phyloP scores from a whole-genome alignment of 257 asterid genomes.

The Mentha longifolia region DNA sequence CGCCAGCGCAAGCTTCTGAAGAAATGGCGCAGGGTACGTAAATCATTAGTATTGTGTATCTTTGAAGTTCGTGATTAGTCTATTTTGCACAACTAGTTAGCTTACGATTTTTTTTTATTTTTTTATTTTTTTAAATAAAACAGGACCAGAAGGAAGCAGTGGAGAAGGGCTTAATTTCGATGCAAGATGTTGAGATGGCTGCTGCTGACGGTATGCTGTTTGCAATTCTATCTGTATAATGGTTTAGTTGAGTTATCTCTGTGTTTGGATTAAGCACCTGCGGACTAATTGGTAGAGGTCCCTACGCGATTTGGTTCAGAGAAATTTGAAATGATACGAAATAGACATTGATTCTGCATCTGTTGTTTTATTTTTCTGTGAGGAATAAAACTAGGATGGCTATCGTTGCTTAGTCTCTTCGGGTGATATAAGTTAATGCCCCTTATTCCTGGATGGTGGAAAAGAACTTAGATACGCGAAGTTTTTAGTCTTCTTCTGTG shows the following conservation, averaged over 20 bases:
- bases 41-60: neutral
- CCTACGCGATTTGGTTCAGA: neutral
- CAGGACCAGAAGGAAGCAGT: slow-evolving; percentile 84
- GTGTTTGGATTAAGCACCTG: neutral
- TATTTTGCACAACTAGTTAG: neutral
- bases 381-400: neutral
- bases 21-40: slow-evolving; percentile 86
- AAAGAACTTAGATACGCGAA: neutral
- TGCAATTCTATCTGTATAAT: neutral
- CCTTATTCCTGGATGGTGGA: too few relatives aligned
- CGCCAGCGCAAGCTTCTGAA: slow-evolving; percentile 79
- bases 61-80: neutral
- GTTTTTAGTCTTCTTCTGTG: neutral
- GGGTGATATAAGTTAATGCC: neutral
- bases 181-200: slow-evolving; percentile 88
- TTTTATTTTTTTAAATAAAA: neutral
- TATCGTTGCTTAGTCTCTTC: neutral
- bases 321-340: too few relatives aligned
- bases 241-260: neutral
- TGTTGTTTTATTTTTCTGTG: neutral
- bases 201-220: slow-evolving; percentile 49
- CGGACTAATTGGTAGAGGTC: neutral
- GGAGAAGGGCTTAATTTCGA: slow-evolving; percentile 64
- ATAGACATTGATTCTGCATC: neutral
- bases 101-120: too few relatives aligned